A percentile compares a stretch with the other conserved stretches of the same genome.
Evolutionary conservation across 2,329 filamentous ascomycete genomes (phyloP).

Genomic region (Emmonsia crescens): DNA sequence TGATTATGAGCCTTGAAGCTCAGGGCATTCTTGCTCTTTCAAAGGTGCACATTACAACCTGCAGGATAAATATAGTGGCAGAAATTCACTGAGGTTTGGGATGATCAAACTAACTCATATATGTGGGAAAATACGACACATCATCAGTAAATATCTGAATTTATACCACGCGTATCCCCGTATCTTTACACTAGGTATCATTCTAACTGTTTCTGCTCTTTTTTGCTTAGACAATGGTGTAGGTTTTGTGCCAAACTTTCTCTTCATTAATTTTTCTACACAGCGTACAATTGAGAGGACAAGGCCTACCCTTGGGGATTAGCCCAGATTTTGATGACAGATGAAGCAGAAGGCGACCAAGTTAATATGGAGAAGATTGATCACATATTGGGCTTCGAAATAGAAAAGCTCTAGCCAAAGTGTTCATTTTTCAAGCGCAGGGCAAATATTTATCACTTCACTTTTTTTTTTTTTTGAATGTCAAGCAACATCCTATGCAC

Average conservation of each 20-base stretch:
- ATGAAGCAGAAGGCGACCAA: constrained; percentile 43
- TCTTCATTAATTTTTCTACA: no score
- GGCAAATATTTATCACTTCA: no score
- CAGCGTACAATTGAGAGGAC: no score
- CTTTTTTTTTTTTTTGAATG: no score
- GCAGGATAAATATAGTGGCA: background rate
- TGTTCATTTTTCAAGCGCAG: no score
- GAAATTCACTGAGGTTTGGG: constrained; percentile 22
- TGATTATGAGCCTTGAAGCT: constrained; percentile 34
- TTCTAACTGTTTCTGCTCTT: no score
- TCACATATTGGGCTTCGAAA: background rate
- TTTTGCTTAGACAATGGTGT: no score
- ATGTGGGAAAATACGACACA: constrained; percentile 15
- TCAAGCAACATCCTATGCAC: no score
- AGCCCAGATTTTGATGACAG: constrained; percentile 58
- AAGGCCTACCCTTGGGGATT: constrained; percentile 59
- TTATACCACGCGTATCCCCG: constrained; percentile 13
- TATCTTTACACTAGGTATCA: no score
- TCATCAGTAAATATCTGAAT: constrained; percentile 13
- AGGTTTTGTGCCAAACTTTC: no score
- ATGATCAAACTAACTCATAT: constrained; percentile 16
- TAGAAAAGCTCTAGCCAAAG: background rate
- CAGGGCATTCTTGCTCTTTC: constrained; percentile 30
- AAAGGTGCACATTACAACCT: background rate
- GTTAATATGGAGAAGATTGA: background rate